Base-by-base conservation (phyloP, 768 basidiomycete genomes). In the Postia placenta region DNA sequence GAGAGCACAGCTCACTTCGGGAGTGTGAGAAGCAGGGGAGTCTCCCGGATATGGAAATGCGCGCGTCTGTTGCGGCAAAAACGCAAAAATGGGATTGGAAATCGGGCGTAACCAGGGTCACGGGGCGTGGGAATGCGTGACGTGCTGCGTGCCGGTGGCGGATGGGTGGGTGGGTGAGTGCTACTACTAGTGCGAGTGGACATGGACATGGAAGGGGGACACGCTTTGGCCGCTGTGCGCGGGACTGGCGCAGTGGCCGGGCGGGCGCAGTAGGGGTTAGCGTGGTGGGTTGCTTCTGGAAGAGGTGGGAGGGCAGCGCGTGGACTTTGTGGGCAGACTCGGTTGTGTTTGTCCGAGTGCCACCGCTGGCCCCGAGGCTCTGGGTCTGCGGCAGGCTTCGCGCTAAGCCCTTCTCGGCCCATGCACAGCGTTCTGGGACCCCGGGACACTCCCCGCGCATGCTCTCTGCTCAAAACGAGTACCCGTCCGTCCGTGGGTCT, bases 1-100 rank as follows among this genome's bases (percentile, higher is more conserved):
- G 53, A 57, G 53, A 51, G 47, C 38, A 50, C 48, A 39, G 42
- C 56, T 55, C 56, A 53, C 53, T 57, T 57, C 56, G 56, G 53
- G 30, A 33, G 30, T 33, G 30, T 33, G 30, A 15, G 30, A 33
- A 15, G 15, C 30, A 41, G 17, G 44, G 27, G 27, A 35, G 44
- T 2, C 3, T 4, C n/a, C 42, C 42, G 12, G 7, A 45, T 45
- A 19, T 19, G 44, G 44, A 12, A 45, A 19, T 5, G 14, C 5
- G 19, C n/a, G 24, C 20, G 33, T 45, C 22, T 43, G 17, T 12
- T n/a, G 24, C 25, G 26, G 30, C 9, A 33, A 15, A 33, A 33
- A 33, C 15, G 15, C 26, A 24, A 22, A 41, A 41, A 12, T 4
- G 40, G 7, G 22, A 43, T 43, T 43, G 42, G 42, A 43, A 26